Percentiles rank a stretch among this genome's conserved stretches.
Conservation (phyloP, 345 rosid genomes). For the Melaleuca quinquenervia region DNA sequence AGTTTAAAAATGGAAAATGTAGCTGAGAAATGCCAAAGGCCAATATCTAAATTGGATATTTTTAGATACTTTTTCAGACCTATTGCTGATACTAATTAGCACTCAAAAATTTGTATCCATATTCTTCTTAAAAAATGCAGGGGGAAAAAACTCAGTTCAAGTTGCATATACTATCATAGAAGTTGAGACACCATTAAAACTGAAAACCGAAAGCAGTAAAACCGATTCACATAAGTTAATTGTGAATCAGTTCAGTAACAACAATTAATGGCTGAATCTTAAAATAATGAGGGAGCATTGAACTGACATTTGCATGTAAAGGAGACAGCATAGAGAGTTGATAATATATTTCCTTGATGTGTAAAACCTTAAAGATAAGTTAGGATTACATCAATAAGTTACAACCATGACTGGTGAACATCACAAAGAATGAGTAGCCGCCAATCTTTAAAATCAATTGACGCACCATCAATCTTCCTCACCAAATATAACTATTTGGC, state of each 20-base stretch:
- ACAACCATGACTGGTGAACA: neutral
- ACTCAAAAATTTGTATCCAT: no score
- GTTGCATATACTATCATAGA: no score
- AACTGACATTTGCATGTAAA: neutral
- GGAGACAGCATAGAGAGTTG: neutral
- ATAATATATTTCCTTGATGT: neutral
- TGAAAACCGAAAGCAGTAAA: neutral
- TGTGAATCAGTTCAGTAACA: neutral
- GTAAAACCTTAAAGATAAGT: neutral
- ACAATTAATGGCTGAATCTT: neutral
- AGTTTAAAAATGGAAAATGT: neutral
- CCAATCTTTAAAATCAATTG: neutral
- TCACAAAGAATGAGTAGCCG: neutral
- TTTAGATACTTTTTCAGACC: no score
- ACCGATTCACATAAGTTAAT: neutral
- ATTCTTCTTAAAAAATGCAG: no score
- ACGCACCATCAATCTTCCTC: neutral
- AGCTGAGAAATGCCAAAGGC: neutral
- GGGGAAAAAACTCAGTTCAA: no score
- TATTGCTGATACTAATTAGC: no score
- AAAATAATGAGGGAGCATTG: neutral
- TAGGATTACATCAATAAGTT: neutral
- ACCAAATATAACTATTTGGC: neutral
- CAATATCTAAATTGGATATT: no score
- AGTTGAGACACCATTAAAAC: no score